phyloP scores from a whole-genome alignment of 306 rosid species.

The Begonia masoniana region DNA sequence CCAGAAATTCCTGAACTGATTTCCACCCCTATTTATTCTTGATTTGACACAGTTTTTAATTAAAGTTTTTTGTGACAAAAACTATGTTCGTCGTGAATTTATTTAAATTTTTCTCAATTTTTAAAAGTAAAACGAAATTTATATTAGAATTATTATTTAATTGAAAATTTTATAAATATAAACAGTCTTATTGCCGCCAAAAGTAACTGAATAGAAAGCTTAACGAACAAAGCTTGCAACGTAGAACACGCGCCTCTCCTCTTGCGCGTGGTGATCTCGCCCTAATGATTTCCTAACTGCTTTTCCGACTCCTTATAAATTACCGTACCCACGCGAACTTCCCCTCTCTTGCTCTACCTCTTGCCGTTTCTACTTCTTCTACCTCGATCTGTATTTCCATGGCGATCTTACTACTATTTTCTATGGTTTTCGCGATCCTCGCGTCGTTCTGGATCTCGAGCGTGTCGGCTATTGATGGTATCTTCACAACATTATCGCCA shows the following conservation, averaged over 20 bases:
- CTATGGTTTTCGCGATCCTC: slow-evolving; percentile 7
- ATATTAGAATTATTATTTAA: too few relatives aligned
- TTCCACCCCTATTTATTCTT: too few relatives aligned
- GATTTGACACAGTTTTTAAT: too few relatives aligned
- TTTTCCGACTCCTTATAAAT: background rate
- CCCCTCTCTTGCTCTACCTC: background rate
- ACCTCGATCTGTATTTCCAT: background rate
- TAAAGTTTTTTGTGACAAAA: too few relatives aligned
- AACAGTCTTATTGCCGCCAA: background rate
- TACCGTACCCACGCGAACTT: too few relatives aligned
- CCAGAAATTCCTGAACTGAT: too few relatives aligned
- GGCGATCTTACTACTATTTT: slow-evolving; percentile 7
- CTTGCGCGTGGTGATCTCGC: background rate
- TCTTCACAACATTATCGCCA: slow-evolving; percentile 13
- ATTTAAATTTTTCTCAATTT: too few relatives aligned
- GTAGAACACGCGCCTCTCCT: background rate
- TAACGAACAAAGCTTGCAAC: background rate
- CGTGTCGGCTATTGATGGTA: slow-evolving; percentile 20
- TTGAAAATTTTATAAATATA: too few relatives aligned
- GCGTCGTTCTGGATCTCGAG: slow-evolving; percentile 10
- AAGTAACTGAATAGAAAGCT: background rate
- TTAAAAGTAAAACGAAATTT: too few relatives aligned
- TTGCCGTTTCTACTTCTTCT: background rate
- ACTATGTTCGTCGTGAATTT: too few relatives aligned
- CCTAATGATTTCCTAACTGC: background rate